Evolutionary conservation across 345 rosid genomes (phyloP).

Genomic region (Pistacia integerrima): DNA sequence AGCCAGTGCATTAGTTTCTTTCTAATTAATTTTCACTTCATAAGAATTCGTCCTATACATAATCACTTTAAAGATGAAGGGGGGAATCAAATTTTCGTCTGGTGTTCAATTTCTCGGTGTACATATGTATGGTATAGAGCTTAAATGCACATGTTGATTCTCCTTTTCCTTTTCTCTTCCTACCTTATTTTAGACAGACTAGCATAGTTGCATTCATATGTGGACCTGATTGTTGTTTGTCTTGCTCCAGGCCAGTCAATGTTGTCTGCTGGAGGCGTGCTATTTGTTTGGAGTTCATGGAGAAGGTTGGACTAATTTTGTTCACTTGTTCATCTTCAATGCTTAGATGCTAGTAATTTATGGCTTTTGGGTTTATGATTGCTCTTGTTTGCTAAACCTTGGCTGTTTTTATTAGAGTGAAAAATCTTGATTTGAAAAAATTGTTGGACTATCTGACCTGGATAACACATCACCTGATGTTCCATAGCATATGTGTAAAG

Average conservation of each 20-base stretch:
- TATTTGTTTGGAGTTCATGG: conserved; percentile 92
- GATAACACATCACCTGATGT: neutral
- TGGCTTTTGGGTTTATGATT: conserved; percentile 16
- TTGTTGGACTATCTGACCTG: neutral
- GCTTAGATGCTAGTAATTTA: conserved; percentile 18
- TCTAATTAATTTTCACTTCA: neutral
- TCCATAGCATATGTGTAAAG: neutral
- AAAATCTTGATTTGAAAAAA: neutral
- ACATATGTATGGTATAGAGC: conserved; percentile 1
- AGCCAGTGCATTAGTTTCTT: neutral
- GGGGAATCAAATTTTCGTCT: neutral
- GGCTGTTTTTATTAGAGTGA: neutral
- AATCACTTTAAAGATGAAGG: neutral
- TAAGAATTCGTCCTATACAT: neutral
- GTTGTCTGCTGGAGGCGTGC: conserved; percentile 97
- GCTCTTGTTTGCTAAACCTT: neutral
- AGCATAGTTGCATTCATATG: neutral
- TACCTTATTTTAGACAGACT: neutral
- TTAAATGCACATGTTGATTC: neutral
- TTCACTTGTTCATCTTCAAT: conserved; percentile 24
- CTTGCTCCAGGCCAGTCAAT: conserved; percentile 65
- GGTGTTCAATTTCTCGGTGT: conserved; percentile 1
- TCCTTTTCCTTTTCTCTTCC: conserved; percentile 1
- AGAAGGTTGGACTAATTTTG: conserved; percentile 62
- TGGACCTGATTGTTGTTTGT: conserved; percentile 32